Percentiles rank a stretch among this genome's conserved stretches.
Conservation (phyloP, 164 flowering plant species). For the Tetracentron sinense region DNA sequence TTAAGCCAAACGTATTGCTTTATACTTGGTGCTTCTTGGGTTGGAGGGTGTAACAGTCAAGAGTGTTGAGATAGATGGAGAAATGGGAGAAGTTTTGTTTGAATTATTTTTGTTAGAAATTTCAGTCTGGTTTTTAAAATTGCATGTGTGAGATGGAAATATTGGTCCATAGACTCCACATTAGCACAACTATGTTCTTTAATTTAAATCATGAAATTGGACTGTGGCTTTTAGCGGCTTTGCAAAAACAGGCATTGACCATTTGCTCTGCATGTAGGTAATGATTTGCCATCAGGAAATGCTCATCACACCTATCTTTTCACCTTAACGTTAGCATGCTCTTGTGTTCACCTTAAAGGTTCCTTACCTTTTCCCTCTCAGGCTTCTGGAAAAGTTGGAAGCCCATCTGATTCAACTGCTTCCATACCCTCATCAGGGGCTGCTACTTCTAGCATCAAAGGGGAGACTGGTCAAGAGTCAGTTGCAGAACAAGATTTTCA, state of each 20-base stretch:
- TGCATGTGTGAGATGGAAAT: too few species aligned
- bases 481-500: conserved; percentile 26
- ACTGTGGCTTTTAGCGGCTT: too few species aligned
- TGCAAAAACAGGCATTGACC: not conserved
- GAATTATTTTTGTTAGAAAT: too few species aligned
- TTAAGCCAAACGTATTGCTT: too few species aligned
- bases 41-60: too few species aligned
- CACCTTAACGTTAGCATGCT: not conserved
- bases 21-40: too few species aligned
- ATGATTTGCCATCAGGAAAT: not conserved
- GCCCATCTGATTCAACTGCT: conserved; percentile 21
- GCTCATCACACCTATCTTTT: not conserved
- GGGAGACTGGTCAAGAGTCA: conserved; percentile 24
- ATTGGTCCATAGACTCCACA: too few species aligned
- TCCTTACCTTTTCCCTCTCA: conserved; percentile 9
- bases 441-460: conserved; percentile 25
- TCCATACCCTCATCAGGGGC: conserved; percentile 17
- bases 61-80: too few species aligned
- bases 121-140: too few species aligned
- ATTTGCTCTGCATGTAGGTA: not conserved
- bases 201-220: too few species aligned
- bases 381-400: conserved; percentile 30
- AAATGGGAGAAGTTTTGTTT: too few species aligned
- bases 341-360: not conserved
- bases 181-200: too few species aligned